Conservation (phyloP, 345 rosid species). For the Populus alba region DNA sequence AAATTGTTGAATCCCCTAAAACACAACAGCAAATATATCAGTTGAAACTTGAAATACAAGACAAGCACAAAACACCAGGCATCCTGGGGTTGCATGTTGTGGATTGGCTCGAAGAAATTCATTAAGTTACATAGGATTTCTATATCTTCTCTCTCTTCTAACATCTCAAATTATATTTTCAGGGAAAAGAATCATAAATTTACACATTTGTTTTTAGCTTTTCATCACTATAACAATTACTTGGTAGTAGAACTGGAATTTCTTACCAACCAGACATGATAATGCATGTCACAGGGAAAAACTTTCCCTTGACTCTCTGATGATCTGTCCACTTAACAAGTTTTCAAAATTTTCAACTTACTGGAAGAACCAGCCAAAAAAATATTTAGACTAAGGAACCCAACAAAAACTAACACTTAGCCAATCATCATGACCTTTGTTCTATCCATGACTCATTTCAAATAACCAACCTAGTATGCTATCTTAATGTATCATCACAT, state of each 20-base stretch:
- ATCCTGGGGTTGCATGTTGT: background rate
- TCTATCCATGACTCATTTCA: background rate
- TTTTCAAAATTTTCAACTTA: background rate
- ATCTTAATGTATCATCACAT: too few species aligned
- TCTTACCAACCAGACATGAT: too few species aligned
- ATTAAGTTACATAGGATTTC: background rate
- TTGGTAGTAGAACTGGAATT: background rate
- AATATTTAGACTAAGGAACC: background rate
- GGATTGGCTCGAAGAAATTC: background rate
- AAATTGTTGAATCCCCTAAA: constrained; percentile 69
- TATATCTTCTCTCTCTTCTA: background rate
- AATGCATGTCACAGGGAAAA: background rate
- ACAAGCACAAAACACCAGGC: background rate
- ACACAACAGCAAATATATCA: background rate
- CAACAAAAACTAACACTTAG: background rate
- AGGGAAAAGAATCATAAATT: background rate
- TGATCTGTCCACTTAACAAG: background rate
- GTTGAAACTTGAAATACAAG: background rate
- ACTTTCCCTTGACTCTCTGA: background rate
- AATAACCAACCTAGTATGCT: too few species aligned
- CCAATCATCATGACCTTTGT: background rate
- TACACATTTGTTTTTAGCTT: background rate
- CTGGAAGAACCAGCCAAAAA: background rate
- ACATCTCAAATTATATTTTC: background rate
- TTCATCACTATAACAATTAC: background rate